Evolutionary conservation across 768 basidiomycete genomes (phyloP).

Genomic region (Sutorius australiensis): DNA sequence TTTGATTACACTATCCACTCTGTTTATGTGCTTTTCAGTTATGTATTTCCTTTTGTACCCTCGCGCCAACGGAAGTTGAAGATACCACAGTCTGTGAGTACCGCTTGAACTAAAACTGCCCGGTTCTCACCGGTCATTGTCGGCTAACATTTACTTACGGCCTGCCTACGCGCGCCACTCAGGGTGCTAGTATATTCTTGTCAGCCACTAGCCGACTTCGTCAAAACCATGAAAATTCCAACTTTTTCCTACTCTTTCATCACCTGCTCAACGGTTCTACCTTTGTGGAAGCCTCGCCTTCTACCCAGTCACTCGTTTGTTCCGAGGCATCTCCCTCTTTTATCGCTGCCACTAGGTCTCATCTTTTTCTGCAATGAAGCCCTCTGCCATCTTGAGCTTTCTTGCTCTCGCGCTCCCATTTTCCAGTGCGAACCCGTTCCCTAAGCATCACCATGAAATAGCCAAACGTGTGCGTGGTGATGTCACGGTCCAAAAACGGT

Average conservation of each 20-base stretch:
- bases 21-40: slow-evolving; percentile 38
- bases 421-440: slow-evolving; percentile 26
- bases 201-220: slow-evolving; percentile 22
- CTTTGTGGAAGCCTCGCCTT: slow-evolving; percentile 5
- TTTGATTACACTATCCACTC: slow-evolving; percentile 34
- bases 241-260: background rate
- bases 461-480: slow-evolving; percentile 43
- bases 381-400: slow-evolving; percentile 32
- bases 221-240: slow-evolving; percentile 9
- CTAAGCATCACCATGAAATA: slow-evolving; percentile 42
- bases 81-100: slow-evolving; percentile 7
- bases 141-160: background rate
- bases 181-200: background rate
- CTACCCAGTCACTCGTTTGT: slow-evolving; percentile 24
- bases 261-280: slow-evolving; percentile 2
- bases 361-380: slow-evolving; percentile 17
- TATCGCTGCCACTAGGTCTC: background rate
- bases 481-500: slow-evolving; percentile 34
- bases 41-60: slow-evolving; percentile 34
- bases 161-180: background rate
- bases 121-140: too few species aligned
- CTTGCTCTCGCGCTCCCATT: slow-evolving; percentile 35
- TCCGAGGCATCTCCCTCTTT: background rate
- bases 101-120: background rate
- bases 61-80: slow-evolving; percentile 16